These are phyloP conservation scores for Lachnellula subtilissima DNA, from an alignment of 2,329 filamentous ascomycete species.

Conservation along the genomic window DNA sequence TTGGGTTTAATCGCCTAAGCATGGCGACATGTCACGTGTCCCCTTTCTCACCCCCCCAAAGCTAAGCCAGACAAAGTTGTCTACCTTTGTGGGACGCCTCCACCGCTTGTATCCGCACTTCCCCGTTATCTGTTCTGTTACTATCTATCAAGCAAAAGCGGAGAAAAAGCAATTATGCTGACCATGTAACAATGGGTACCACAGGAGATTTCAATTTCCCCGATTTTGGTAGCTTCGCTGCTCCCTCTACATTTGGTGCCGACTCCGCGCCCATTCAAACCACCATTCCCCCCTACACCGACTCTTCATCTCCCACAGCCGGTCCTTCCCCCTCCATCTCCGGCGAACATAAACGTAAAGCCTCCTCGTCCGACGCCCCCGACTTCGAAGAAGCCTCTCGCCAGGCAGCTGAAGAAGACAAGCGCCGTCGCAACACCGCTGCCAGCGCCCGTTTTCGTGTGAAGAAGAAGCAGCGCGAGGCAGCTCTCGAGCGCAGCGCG, in stretches of 20 bases:
- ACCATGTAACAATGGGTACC: slow-evolving; percentile 23
- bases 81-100: not conserved
- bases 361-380: slow-evolving; percentile 36
- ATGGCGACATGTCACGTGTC: slow-evolving; percentile 28
- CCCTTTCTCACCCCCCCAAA: slow-evolving; percentile 3
- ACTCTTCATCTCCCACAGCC: slow-evolving; percentile 15
- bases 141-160: not conserved
- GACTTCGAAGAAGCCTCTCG: slow-evolving; percentile 68
- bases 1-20: not conserved
- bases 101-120: slow-evolving; percentile 4
- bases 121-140: not conserved
- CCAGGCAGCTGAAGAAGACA: slow-evolving; percentile 79
- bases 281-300: slow-evolving; percentile 6
- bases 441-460: slow-evolving; percentile 84
- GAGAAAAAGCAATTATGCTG: slow-evolving; percentile 23
- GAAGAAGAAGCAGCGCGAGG: slow-evolving; percentile 95
- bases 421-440: slow-evolving; percentile 82
- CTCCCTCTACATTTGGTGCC: slow-evolving; percentile 13
- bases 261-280: not conserved
- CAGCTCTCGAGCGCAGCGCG: slow-evolving; percentile 73
- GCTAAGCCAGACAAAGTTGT: not conserved
- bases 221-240: slow-evolving; percentile 27
- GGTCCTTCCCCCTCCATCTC: slow-evolving; percentile 16
- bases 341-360: slow-evolving; percentile 28
- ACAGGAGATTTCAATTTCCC: slow-evolving; percentile 31